A percentile compares a stretch with the other conserved stretches of the same genome.
phyloP scores from a whole-genome alignment of 2,329 filamentous ascomycete genomes.

The Fusarium nurragi region DNA sequence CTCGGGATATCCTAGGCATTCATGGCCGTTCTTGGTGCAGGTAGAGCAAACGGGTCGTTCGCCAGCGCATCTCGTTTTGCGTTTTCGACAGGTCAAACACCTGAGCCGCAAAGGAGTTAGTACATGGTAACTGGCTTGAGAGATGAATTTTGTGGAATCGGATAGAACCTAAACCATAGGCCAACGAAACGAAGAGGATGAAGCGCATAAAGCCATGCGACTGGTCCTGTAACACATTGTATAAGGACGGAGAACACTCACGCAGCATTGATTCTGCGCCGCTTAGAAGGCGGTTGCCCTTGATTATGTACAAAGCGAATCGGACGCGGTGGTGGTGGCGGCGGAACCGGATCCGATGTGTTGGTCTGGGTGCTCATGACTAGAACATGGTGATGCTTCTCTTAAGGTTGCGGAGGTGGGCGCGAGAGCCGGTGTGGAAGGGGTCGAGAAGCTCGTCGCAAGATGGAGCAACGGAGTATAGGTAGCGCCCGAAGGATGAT shows the following conservation, averaged over 20 bases:
- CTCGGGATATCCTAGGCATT: conserved; percentile 74
- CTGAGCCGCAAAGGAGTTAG: conserved; percentile 36
- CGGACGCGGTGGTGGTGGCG: conserved; percentile 60
- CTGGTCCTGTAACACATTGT: neutral
- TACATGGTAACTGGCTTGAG: neutral
- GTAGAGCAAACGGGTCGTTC: conserved; percentile 78
- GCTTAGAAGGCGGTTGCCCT: conserved; percentile 81
- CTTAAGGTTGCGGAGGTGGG: conserved; percentile 18
- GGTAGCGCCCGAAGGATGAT: conserved; percentile 14
- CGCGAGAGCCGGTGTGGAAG: conserved; percentile 19
- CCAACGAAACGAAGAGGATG: neutral
- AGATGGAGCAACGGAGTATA: conserved; percentile 27
- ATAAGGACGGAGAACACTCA: conserved; percentile 55
- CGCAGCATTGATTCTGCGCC: conserved; percentile 82
- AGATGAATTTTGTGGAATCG: neutral
- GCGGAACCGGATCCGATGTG: conserved; percentile 51
- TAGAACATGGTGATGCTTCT: conserved; percentile 50
- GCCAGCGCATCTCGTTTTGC: conserved; percentile 79
- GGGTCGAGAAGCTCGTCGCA: conserved; percentile 23
- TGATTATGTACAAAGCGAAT: conserved; percentile 86
- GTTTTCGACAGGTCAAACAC: conserved; percentile 69
- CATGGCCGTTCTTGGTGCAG: conserved; percentile 75
- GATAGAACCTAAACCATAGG: neutral
- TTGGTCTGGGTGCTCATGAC: conserved; percentile 60
- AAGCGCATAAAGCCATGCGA: neutral